phyloP scores from a whole-genome alignment of 768 basidiomycete species.

The Boletus bicolor region DNA sequence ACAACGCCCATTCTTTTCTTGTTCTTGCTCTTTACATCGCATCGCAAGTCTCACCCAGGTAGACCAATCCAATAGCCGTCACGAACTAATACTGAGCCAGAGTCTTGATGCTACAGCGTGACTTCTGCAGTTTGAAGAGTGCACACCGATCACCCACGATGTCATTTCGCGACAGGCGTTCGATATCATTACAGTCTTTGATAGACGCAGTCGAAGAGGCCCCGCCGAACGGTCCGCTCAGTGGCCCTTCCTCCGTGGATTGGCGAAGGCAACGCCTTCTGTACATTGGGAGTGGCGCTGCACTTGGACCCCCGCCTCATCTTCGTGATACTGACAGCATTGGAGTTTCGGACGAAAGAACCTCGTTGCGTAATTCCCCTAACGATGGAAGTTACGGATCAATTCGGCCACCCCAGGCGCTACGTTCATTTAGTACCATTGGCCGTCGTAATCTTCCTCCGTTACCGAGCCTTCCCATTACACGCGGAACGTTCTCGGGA shows the following conservation, averaged over 20 bases:
- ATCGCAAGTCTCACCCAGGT: neutral
- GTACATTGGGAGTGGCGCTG: slow-evolving; percentile 40
- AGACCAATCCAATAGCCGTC: neutral
- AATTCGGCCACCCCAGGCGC: slow-evolving; percentile 26
- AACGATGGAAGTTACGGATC: slow-evolving; percentile 55
- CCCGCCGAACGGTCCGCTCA: slow-evolving; percentile 35
- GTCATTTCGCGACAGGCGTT: slow-evolving; percentile 19
- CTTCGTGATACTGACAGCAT: neutral
- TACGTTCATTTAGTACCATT: slow-evolving; percentile 27
- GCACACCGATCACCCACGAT: slow-evolving; percentile 6
- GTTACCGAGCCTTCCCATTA: slow-evolving; percentile 32
- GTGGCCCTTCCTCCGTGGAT: slow-evolving; percentile 52
- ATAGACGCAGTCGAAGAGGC: slow-evolving; percentile 5
- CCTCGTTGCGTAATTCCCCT: slow-evolving; percentile 33
- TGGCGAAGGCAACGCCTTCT: slow-evolving; percentile 63
- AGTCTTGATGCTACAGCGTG: neutral
- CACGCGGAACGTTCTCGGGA: slow-evolving; percentile 35
- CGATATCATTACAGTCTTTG: slow-evolving; percentile 21
- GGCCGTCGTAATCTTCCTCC: slow-evolving; percentile 37
- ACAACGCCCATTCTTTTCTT: neutral
- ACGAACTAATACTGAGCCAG: neutral
- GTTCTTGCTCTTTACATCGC: neutral
- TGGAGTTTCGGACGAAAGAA: slow-evolving; percentile 30
- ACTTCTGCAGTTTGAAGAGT: neutral
- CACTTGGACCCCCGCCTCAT: neutral